These are phyloP conservation scores for Paxillus rubicundulus DNA, from an alignment of 768 basidiomycete genomes.

Conservation along the genomic window DNA sequence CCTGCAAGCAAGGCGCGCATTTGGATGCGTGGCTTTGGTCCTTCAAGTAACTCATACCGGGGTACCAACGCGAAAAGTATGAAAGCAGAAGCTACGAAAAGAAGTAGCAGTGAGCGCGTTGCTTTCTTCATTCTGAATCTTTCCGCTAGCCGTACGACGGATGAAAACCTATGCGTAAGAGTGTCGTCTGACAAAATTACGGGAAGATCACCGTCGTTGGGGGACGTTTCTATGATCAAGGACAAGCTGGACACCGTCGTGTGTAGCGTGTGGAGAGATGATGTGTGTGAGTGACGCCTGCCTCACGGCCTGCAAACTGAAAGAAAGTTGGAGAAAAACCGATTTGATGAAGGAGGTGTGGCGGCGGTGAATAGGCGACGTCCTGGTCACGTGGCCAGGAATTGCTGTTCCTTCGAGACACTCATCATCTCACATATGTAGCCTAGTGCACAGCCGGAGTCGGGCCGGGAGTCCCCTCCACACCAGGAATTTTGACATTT, in stretches of 20 bases:
- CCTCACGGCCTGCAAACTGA: slow-evolving; percentile 1
- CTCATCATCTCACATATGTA: too few relatives aligned
- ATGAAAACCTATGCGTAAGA: slow-evolving; percentile 14
- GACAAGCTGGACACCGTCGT: slow-evolving; percentile 3
- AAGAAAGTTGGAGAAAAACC: slow-evolving; percentile 10
- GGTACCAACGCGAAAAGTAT: slow-evolving; percentile 26
- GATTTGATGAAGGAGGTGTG: slow-evolving; percentile 1
- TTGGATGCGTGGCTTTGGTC: slow-evolving; percentile 10
- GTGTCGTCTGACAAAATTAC: slow-evolving; percentile 23
- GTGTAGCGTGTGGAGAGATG: not conserved
- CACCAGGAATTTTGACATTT: too few relatives aligned
- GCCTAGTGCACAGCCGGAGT: too few relatives aligned
- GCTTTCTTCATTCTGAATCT: slow-evolving; percentile 23
- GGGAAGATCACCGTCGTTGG: slow-evolving; percentile 13
- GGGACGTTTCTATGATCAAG: slow-evolving; percentile 1
- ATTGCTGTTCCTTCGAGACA: too few relatives aligned
- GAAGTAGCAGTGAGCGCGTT: slow-evolving; percentile 26
- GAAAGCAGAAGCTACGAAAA: slow-evolving; percentile 24
- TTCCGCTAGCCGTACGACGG: slow-evolving; percentile 6
- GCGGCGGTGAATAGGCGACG: slow-evolving; percentile 19
- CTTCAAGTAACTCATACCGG: slow-evolving; percentile 17
- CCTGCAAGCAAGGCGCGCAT: slow-evolving; percentile 8
- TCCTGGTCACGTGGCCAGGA: slow-evolving; percentile 19
- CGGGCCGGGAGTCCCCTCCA: too few relatives aligned
- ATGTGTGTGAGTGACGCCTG: not conserved